Evolutionary conservation across 108 stramenopile genomes (phyloP), one percentile per base, ranked within the genome.

Genomic region (Skeletonema potamos): DNA sequence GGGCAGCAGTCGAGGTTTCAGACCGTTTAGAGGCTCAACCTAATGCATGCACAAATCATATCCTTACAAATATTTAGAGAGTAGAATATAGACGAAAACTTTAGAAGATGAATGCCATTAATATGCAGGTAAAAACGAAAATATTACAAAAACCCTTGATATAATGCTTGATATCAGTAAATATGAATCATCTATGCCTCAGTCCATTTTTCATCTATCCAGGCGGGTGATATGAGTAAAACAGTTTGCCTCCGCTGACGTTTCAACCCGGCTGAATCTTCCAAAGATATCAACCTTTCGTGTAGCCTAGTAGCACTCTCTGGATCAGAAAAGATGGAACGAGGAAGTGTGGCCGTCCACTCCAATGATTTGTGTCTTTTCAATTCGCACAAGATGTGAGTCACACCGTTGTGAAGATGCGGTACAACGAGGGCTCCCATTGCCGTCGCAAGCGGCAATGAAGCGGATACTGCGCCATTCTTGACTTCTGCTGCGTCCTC

Each of bases 331-430:
- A 58, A 77, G 0, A 77, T 39, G 17, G 69, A 65, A 18, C 69
- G 64, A 59, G 76, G 69, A 30, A 70, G 63, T 36, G 64, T 70
- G 24, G 68, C 59, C n/a, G 69, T 41, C 76, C 76, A 77, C 36
- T 64, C 64, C 58, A 77, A 55, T 1, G 70, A 51, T 43, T 62
- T 65, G 9, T 70, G 64, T 29, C 76, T 58, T 30, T 77, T 70
- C 73, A 89, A 65, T 26, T 84, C 84, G 46, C 84, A 83, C 22
- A 89, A 59, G 27, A 89, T 62, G 57, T 87, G 86, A 44, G 85
- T 89, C 13, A 89, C 84, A 51, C 83, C 85, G 57, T 36, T 59
- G 55, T 89, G 84, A 8, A 89, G 54, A 74, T 84, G 77, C 54
- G 73, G 73, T 28, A 77, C 79, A 11, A 84, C 68, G 11, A 78